Percentiles rank a stretch among this genome's conserved stretches.
phyloP scores from a whole-genome alignment of 2,329 filamentous ascomycete species.

The Ophiostoma sp. region DNA sequence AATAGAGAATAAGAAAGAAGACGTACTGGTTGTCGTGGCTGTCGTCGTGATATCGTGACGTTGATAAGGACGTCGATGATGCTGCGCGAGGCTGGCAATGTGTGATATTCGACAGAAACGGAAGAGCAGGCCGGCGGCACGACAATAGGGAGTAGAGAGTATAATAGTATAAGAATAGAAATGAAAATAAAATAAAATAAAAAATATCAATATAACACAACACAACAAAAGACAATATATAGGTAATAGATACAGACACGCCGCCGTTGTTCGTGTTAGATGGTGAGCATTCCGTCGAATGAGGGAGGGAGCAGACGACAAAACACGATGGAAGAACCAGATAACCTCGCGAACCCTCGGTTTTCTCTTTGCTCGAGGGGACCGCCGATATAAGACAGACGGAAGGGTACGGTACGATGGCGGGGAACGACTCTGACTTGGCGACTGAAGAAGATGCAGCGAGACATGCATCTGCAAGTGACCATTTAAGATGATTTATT shows the following conservation, averaged over 20 bases:
- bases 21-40: background rate
- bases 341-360: background rate
- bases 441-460: background rate
- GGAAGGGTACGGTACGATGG: background rate
- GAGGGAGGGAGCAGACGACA: background rate
- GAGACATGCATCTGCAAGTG: slow-evolving; percentile 6
- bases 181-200: background rate
- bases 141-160: background rate
- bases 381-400: background rate
- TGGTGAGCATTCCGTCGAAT: background rate
- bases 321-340: background rate
- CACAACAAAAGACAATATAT: background rate
- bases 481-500: background rate
- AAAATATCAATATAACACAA: background rate
- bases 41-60: background rate
- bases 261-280: background rate
- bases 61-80: background rate
- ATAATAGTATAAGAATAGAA: background rate
- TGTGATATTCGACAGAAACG: background rate
- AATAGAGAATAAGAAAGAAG: background rate
- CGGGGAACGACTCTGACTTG: background rate
- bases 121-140: background rate
- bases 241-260: background rate
- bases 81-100: background rate
- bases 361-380: background rate